Conservation (phyloP, 148 eudicot genomes). For the Euryodendron excelsum region DNA sequence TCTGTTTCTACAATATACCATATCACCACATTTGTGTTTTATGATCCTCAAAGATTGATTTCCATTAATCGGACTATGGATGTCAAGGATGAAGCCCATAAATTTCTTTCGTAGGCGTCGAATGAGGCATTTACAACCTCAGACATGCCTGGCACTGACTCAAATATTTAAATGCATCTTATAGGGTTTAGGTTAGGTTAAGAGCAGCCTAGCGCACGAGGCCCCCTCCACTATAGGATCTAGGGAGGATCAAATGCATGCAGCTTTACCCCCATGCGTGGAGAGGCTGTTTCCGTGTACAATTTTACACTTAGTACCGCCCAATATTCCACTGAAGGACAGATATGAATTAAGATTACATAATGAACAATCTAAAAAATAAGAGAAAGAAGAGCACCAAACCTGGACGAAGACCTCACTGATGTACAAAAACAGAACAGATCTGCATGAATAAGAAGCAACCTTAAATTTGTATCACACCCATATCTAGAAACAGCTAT, state of each 20-base stretch:
- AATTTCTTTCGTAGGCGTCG: neutral
- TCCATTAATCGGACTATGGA: neutral
- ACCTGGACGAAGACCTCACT: slow-evolving; percentile 83
- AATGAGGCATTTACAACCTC: neutral
- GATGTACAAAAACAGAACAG: slow-evolving; percentile 54
- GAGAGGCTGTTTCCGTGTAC: too few relatives aligned
- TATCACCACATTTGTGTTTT: neutral
- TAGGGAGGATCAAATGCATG: too few relatives aligned
- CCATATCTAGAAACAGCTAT: neutral
- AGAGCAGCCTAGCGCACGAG: too few relatives aligned
- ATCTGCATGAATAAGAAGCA: slow-evolving; percentile 52
- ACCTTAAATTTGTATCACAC: slow-evolving; percentile 8
- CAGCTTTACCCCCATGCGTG: too few relatives aligned
- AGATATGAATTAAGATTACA: neutral
- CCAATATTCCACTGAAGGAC: neutral
- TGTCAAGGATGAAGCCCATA: slow-evolving; percentile 2
- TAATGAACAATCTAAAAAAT: neutral
- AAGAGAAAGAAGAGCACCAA: slow-evolving; percentile 20
- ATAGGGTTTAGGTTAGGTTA: neutral
- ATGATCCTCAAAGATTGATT: neutral
- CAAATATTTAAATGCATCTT: neutral
- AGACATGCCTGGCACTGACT: neutral
- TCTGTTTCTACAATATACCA: neutral
- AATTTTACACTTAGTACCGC: neutral
- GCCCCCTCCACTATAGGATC: too few relatives aligned